Percentiles rank a stretch among this genome's conserved stretches.
Evolutionary conservation across 2,329 filamentous ascomycete species (phyloP).

Genomic region (Biscogniauxia sp.): DNA sequence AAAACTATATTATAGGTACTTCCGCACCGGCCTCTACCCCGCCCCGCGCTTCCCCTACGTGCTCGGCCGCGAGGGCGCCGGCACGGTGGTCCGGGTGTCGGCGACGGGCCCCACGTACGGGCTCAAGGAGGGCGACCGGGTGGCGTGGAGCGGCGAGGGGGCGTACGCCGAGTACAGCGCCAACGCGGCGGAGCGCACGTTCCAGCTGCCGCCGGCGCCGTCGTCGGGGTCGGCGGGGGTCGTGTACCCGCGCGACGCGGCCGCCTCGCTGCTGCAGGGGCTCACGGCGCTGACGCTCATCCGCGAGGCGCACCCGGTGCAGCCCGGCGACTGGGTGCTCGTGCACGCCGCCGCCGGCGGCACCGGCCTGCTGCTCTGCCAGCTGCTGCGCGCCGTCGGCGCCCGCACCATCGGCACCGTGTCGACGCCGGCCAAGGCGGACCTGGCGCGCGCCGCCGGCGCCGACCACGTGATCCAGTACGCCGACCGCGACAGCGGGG

Average conservation of each 20-base stretch:
- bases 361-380: slow-evolving; percentile 71
- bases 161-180: slow-evolving; percentile 58
- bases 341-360: slow-evolving; percentile 86
- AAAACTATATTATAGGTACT: slow-evolving; percentile 55
- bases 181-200: slow-evolving; percentile 50
- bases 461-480: slow-evolving; percentile 74
- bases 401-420: slow-evolving; percentile 80
- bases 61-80: slow-evolving; percentile 76
- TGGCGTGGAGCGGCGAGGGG: slow-evolving; percentile 62
- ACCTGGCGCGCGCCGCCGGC: slow-evolving; percentile 66
- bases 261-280: slow-evolving; percentile 74
- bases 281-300: slow-evolving; percentile 79
- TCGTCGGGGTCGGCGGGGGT: slow-evolving; percentile 41
- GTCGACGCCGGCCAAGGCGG: slow-evolving; percentile 68
- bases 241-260: slow-evolving; percentile 54
- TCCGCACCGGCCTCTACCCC: slow-evolving; percentile 79
- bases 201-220: slow-evolving; percentile 55
- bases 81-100: slow-evolving; percentile 60
- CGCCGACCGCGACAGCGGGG: slow-evolving; percentile 32
- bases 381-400: slow-evolving; percentile 70
- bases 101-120: slow-evolving; percentile 50
- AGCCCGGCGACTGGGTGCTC: slow-evolving; percentile 76
- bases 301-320: slow-evolving; percentile 71
- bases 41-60: slow-evolving; percentile 67
- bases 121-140: slow-evolving; percentile 66